Evolutionary conservation across 1,139 yeast species (phyloP), one percentile per base, ranked within the genome.

Genomic region (Protomyces macrosporus): DNA sequence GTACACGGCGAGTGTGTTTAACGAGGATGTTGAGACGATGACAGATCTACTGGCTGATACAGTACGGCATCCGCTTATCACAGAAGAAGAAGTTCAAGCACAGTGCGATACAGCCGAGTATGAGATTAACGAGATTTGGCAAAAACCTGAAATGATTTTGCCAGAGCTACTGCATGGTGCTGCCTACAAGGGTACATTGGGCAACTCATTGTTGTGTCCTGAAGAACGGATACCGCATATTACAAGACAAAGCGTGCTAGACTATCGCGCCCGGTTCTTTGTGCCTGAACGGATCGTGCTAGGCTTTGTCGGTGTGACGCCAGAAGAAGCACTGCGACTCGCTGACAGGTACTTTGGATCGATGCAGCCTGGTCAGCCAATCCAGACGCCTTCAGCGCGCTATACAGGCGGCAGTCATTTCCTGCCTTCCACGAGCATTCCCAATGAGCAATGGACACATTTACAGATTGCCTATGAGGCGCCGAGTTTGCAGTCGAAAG

Each of bases 1-100:
- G 77, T 93, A 93, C 74, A 98, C 93, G 75, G 96, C 97, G 1
- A 86, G 96, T 1, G 96, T 90, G 0, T 93, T 93, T 79, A 90
- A 91, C 73, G 76, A 82, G 63, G 97, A 91, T 72, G 85, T 87
- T n/a, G 95, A 85, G 54, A 78, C 80, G 68, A 90, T 95, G 96
- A 84, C 89, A 69, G 82, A 82, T 54, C 78, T 90, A 61, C 79
- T 93, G 70, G 78, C 90, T n/a, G 95, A 90, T 70, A 89, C 97
- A 0, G 86, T 91, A 7, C 77, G 86, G 32, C 78, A 78, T 65
- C 98, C 98, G 3, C 74, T 74, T 51, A 76, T 90, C 58, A 79
- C 88, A 0, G 84, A 83, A 42, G 83, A 82, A 61, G 98, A 93
- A 72, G 78, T 93, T 33, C 77, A 77, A 48, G 95, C 88, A 71